Base-by-base conservation (phyloP, 805 yeast species). In the Saccharomycopsis malanga region DNA sequence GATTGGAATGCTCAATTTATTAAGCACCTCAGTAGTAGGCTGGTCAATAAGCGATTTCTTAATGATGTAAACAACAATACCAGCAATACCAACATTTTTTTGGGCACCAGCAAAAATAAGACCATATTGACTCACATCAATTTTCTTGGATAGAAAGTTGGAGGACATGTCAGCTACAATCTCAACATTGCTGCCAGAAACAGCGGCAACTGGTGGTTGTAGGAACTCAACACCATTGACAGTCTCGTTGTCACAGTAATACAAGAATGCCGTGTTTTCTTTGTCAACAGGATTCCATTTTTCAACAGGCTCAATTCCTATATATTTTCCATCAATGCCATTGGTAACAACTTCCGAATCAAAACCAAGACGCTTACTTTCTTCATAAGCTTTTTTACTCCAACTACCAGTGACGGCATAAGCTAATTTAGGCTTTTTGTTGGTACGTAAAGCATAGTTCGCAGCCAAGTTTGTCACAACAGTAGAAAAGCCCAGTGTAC, bases 61-160 rank as follows among this genome's bases (percentile, higher is more conserved):
- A 65, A 89, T 81, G 58, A 93, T 91, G 64, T 88, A 91, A 53
- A 93, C 73, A 14, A 97, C 83, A 54, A 93, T 77, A 34, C 99
- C 98, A 7, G 99, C 97, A 60, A 93, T 70, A 46, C 99, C 98
- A 61, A 93, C 87, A 64, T 93, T 93, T 68, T 93, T 93, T 68
- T 93, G 99, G 23, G 98, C 99, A 53, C 99, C 99, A 17, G 96
- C 98, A 77, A 89, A 81, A 53, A 93, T 81, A 23, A 88, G 69
- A 44, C 96, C 98, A 61, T 77, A 91, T 64, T 86, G 81, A 47
- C 85, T 69, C 36, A 93, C 83, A 58, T 91, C 96, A 42, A 93
- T 64, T 54, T 75, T 69, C 56, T 84, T 81, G 20, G 96, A 86
- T 55, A 93, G 71, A 60, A 93, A 83, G 65, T 91, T 87, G 39